These are phyloP conservation scores for Fusarium siculi DNA, from an alignment of 2,329 filamentous ascomycete genomes.

Conservation along the genomic window DNA sequence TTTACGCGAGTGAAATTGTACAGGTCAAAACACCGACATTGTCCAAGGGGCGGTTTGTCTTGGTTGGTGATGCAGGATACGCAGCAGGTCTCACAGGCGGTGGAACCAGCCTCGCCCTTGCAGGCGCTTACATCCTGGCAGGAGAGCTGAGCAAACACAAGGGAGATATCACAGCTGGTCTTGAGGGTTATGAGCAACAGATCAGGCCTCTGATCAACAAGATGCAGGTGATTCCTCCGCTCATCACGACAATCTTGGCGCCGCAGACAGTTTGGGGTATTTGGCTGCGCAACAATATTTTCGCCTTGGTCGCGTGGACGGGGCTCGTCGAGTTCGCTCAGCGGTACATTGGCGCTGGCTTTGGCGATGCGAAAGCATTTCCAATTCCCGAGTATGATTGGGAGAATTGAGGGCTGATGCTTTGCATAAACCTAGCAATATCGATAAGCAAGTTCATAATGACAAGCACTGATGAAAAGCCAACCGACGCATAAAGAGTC, in stretches of 20 bases:
- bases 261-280: constrained; percentile 59
- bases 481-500: neutral
- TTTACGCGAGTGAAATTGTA: constrained; percentile 57
- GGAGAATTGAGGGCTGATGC: neutral
- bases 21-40: constrained; percentile 55
- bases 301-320: constrained; percentile 53
- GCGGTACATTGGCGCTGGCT: constrained; percentile 41
- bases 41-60: constrained; percentile 55
- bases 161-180: constrained; percentile 45
- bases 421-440: neutral
- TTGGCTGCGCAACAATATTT: constrained; percentile 55
- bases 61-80: constrained; percentile 63
- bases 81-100: constrained; percentile 58
- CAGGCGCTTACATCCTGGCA: constrained; percentile 62
- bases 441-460: neutral
- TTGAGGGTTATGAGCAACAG: constrained; percentile 53
- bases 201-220: constrained; percentile 55
- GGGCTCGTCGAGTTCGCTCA: constrained; percentile 45
- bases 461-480: neutral
- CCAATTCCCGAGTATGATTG: constrained; percentile 52
- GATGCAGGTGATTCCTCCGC: constrained; percentile 46
- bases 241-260: constrained; percentile 50
- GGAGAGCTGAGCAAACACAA: constrained; percentile 53
- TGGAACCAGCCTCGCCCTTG: constrained; percentile 58
- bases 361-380: constrained; percentile 43